Base-by-base conservation (phyloP, 208 protist species). In the Acanthamoeba lenticulata region DNA sequence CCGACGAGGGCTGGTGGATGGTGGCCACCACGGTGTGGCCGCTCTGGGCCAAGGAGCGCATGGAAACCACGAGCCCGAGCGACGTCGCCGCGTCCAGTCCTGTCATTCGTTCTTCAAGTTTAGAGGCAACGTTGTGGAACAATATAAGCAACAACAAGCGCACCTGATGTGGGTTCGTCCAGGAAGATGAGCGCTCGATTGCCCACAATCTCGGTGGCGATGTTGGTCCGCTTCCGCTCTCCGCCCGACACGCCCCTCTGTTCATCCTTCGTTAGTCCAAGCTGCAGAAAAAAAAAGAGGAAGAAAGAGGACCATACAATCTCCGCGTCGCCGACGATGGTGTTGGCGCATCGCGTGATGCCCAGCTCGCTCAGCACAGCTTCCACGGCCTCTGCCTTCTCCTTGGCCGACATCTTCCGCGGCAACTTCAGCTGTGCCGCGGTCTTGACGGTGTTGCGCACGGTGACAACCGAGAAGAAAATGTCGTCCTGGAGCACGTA, bases 1-100 rank as follows among this genome's bases (percentile, higher is more conserved):
- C 97, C 21, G 96, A 96, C 9, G 96, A 97, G 32, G 98, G 98
- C 96, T 99, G 98, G 93, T 99, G 98, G 94, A 99, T 99, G 40
- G 98, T 99, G 94, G 97, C 97, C 42, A 99, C 77, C 29, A 96
- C 94, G 0, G 93, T 98, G 83, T 98, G 95, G 97, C 95, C 97
- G 97, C 44, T 95, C 93, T 55, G 94, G 67, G 98, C 95, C 49
- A 99, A 94, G 34, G 96, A 94, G 9, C 95, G 95, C 60, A 99
- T 89, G 62, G 97, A 95, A 45, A 98, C 94, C 27, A 98, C 96
- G 36, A 99, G 95, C 62, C 97, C 97, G 17, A 95, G 96, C 6
- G 98, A 98, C 40, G 96, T 98, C 44, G 97, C 94, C 15, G 97
- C 97, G 95, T 99, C 98, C 40, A 99, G 96, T 24, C 95, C 90